These are phyloP conservation scores for Rugosomyces carneus DNA, from an alignment of 1,284 basidiomycete species.

Conservation along the genomic window DNA sequence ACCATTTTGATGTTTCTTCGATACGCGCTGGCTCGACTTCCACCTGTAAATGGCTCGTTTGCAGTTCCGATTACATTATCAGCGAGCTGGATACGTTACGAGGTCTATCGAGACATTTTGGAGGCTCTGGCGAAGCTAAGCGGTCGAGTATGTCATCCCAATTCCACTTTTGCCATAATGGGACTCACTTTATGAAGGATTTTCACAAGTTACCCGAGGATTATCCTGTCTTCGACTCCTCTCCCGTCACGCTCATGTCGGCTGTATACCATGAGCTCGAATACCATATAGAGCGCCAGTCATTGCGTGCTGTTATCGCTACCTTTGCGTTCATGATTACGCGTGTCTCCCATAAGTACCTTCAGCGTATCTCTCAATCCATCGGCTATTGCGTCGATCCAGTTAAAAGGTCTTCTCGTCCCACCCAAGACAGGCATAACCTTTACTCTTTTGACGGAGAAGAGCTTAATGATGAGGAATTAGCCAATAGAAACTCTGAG, in stretches of 20 bases:
- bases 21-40: conserved; percentile 32
- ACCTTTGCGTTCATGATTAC: conserved; percentile 61
- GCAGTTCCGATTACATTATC: conserved; percentile 27
- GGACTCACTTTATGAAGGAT: conserved; percentile 27
- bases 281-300: conserved; percentile 44
- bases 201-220: conserved; percentile 31
- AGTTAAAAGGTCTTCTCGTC: conserved; percentile 18
- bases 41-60: conserved; percentile 24
- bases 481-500: conserved; percentile 27
- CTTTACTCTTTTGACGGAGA: conserved; percentile 31
- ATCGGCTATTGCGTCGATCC: conserved; percentile 47
- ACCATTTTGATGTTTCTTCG: conserved; percentile 48
- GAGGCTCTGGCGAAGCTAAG: conserved; percentile 47
- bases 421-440: conserved; percentile 22
- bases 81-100: conserved; percentile 48
- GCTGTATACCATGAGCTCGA: conserved; percentile 47
- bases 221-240: conserved; percentile 36
- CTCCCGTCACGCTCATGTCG: conserved; percentile 47
- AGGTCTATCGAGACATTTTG: conserved; percentile 43
- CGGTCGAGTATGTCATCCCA: conserved; percentile 40
- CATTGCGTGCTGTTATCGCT: conserved; percentile 39
- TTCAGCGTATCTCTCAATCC: conserved; percentile 45
- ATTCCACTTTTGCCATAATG: neutral
- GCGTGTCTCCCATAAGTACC: conserved; percentile 52
- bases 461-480: conserved; percentile 31